Base-by-base conservation (phyloP, 1,284 basidiomycete genomes). In the Xerocomus amazonicus region DNA sequence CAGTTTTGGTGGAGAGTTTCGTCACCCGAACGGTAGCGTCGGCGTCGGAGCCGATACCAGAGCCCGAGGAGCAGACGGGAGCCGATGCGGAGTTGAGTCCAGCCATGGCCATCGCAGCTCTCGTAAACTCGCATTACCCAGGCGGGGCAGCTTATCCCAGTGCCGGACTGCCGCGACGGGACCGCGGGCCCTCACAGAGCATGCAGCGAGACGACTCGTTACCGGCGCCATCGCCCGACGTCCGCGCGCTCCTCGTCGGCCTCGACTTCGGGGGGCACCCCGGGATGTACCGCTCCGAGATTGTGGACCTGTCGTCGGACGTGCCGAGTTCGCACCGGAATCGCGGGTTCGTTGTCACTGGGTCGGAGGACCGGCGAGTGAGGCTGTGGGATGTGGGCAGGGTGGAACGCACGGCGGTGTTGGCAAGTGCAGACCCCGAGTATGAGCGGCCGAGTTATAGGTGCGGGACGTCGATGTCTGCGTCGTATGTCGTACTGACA, bases 381-480 rank as follows among this genome's bases (percentile, higher is more conserved):
- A 78, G 89, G 9, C 75, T 92, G 53, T 94, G 90, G 91, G 91
- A 96, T 66, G 69, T 96, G 42, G 77, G 73, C 10, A 79, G 75
- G 55, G 67, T 83, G 23, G 90, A 92, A 53, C 75, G 80, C 23
- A 90, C 88, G n/a, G 71, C 76, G 0, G 75, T 92, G 27, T 70
- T 93, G 47, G 88, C 83, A 61, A 86, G 88, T 2, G 66, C 78
- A 2, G 89, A 91, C 52, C 68, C 73, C 5, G 88, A 89, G 47
- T 66, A 72, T 39, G 88, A 92, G 38, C 77, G 75, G 56, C 84
- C 88, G 6, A 71, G 72, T 12, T 92, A 86, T 63, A 83, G 80
- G 89, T 88, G 58, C 48, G 74, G 63, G 4, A 3, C 6, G 7
- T 23, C 19, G 19, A 23, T 23, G 19, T 23, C 19, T 13, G 41